Evolutionary conservation across 2,329 filamentous ascomycete genomes (phyloP).

Genomic region (Meredithiella fracta): DNA sequence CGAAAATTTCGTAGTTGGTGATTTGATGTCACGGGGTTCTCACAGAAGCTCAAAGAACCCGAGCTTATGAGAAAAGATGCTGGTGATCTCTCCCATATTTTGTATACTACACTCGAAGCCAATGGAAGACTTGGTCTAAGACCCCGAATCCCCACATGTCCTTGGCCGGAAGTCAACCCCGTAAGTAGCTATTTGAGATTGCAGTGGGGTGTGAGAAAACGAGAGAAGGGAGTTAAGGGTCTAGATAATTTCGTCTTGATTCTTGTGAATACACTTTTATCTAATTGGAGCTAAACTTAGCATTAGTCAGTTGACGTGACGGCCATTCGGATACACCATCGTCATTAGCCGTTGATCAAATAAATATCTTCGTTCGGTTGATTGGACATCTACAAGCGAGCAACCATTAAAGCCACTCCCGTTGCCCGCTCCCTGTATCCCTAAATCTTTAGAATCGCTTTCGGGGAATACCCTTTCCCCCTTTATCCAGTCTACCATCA

Average conservation of each 20-base stretch:
- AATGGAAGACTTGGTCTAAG: not conserved
- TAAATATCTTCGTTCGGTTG: no score
- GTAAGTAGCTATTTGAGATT: not conserved
- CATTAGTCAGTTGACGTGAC: not conserved
- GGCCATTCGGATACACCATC: not conserved
- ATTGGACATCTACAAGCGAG: no score
- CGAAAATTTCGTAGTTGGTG: not conserved
- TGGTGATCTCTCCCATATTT: not conserved
- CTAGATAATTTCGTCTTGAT: not conserved
- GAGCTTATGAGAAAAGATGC: not conserved
- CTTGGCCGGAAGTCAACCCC: not conserved
- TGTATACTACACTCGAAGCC: no score
- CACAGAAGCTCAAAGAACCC: not conserved
- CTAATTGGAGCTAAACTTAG: not conserved
- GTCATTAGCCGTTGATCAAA: not conserved
- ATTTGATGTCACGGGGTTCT: not conserved
- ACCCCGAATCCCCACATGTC: not conserved
- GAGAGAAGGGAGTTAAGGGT: not conserved
- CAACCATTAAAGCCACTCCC: not conserved
- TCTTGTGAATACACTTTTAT: not conserved
- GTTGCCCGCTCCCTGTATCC: not conserved
- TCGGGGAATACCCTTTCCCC: not conserved
- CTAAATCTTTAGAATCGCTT: no score
- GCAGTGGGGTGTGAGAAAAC: no score
- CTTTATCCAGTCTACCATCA: not conserved